phyloP scores from a whole-genome alignment of 1,139 yeast genomes.

The Magnusiomyces clavatus region DNA sequence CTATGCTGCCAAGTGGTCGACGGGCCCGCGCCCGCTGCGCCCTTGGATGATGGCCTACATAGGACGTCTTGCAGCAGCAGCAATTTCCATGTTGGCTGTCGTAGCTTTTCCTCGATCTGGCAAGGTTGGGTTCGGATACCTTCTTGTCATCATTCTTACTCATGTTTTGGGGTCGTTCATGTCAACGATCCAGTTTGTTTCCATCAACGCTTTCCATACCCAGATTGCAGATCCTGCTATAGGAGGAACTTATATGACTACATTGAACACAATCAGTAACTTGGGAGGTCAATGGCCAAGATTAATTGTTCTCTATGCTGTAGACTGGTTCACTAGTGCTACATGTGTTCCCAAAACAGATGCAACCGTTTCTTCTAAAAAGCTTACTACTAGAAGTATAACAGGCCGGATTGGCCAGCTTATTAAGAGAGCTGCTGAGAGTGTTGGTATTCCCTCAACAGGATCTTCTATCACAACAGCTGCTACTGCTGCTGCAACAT shows the following conservation, averaged over 20 bases:
- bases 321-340: conserved; percentile 67
- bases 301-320: conserved; percentile 63
- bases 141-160: conserved; percentile 64
- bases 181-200: conserved; percentile 93
- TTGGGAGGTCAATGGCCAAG: conserved; percentile 99
- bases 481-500: conserved; percentile 12
- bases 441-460: conserved; percentile 1
- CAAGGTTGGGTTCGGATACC: conserved; percentile 44
- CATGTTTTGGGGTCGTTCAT: conserved; percentile 84
- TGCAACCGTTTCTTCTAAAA: not conserved
- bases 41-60: conserved; percentile 90
- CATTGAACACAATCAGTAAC: conserved; percentile 83
- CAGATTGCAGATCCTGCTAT: conserved; percentile 90
- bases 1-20: conserved; percentile 93
- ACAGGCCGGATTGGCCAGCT: conserved; percentile 4
- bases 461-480: no score
- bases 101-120: conserved; percentile 61
- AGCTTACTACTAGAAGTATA: conserved; percentile 9
- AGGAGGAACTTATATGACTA: conserved; percentile 98
- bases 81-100: conserved; percentile 67
- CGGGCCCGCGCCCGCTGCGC: conserved; percentile 57
- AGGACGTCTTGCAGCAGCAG: conserved; percentile 76
- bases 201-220: conserved; percentile 90
- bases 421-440: conserved; percentile 12
- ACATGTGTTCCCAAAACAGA: conserved; percentile 39